Evolutionary conservation across 2,329 filamentous ascomycete species (phyloP).

Genomic region (Claviceps cyperi): DNA sequence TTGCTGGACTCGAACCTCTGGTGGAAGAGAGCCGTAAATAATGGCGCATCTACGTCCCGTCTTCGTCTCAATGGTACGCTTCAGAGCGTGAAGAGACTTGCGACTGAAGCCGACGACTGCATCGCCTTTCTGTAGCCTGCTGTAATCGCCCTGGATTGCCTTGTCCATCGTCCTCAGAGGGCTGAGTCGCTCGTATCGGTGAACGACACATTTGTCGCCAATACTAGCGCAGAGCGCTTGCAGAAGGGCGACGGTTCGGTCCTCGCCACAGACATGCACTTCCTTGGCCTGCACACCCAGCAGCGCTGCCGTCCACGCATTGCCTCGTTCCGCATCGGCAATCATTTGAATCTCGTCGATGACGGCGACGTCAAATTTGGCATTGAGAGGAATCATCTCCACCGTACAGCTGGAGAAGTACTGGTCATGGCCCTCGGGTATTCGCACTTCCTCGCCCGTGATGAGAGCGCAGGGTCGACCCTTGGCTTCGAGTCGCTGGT

Average conservation of each 20-base stretch:
- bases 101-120: conserved; percentile 81
- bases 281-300: conserved; percentile 78
- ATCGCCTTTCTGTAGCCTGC: conserved; percentile 69
- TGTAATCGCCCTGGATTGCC: conserved; percentile 50
- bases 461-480: conserved; percentile 65
- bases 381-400: conserved; percentile 58
- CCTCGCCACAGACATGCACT: conserved; percentile 86
- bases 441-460: conserved; percentile 78
- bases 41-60: conserved; percentile 78
- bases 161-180: conserved; percentile 51
- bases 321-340: conserved; percentile 61
- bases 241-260: conserved; percentile 66
- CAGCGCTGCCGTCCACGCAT: conserved; percentile 87
- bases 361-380: conserved; percentile 68
- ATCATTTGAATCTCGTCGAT: conserved; percentile 99
- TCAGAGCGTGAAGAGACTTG: conserved; percentile 65
- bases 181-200: conserved; percentile 72
- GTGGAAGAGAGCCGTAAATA: conserved; percentile 82
- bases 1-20: conserved; percentile 84
- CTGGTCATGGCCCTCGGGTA: conserved; percentile 42
- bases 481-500: conserved; percentile 66
- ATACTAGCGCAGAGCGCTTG: conserved; percentile 60
- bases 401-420: conserved; percentile 78
- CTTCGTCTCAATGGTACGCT: conserved; percentile 56
- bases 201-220: conserved; percentile 71